A percentile compares a stretch with the other conserved stretches of the same genome.
phyloP scores from a whole-genome alignment of 345 rosid species.

The Eucalyptus sp. region DNA sequence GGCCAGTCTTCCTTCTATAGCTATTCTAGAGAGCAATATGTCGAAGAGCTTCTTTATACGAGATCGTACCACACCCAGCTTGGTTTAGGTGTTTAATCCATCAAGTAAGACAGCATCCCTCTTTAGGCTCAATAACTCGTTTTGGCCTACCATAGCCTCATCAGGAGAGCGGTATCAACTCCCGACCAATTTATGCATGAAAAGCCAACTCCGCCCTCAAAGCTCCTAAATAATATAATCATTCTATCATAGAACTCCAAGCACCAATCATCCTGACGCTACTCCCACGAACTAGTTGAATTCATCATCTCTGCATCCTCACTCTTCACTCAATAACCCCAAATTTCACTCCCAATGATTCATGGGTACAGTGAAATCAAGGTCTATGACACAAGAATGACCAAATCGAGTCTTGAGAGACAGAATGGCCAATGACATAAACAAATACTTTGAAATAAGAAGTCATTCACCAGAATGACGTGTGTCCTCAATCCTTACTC shows the following conservation, averaged over 20 bases:
- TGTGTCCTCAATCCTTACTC: no score
- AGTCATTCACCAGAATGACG: fast-evolving
- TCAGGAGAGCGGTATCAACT: fast-evolving
- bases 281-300: fast-evolving
- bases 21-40: no score
- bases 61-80: fast-evolving
- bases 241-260: fast-evolving
- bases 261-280: fast-evolving
- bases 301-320: fast-evolving
- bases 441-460: no score
- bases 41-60: fast-evolving
- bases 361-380: fast-evolving
- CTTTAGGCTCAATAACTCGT: no score
- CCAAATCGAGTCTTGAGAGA: no score
- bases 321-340: no score
- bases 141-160: fast-evolving
- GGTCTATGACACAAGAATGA: no score
- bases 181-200: fast-evolving
- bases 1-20: fast-evolving
- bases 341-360: fast-evolving
- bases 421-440: no score
- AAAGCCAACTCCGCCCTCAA: fast-evolving
- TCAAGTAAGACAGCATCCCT: fast-evolving
- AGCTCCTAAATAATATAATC: fast-evolving
- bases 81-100: fast-evolving